Evolutionary conservation across 768 basidiomycete genomes (phyloP).

Genomic region (Sarcomyxa edulis): DNA sequence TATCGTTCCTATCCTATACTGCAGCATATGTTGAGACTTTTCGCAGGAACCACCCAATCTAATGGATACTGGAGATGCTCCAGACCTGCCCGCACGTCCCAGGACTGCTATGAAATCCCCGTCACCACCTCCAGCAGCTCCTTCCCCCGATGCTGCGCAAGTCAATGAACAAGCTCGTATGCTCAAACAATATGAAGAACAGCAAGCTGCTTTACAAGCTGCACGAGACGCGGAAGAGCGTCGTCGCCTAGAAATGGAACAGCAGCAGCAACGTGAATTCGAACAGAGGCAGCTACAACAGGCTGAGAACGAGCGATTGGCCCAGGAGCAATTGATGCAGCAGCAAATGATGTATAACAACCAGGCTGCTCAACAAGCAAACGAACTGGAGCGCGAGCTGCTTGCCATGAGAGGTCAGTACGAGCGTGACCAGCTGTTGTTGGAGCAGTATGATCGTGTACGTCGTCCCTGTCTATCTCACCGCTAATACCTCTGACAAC

Average conservation of each 20-base stretch:
- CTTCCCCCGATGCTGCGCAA: slow-evolving; percentile 63
- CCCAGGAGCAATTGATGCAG: slow-evolving; percentile 86
- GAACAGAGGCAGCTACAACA: slow-evolving; percentile 86
- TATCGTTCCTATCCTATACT: background rate
- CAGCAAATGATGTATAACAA: slow-evolving; percentile 82
- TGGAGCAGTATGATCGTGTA: slow-evolving; percentile 96
- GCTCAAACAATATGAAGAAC: slow-evolving; percentile 94
- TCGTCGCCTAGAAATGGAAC: slow-evolving; percentile 69
- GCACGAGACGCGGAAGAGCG: slow-evolving; percentile 82
- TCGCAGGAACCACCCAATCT: slow-evolving; percentile 93
- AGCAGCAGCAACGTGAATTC: slow-evolving; percentile 81
- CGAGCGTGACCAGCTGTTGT: slow-evolving; percentile 94
- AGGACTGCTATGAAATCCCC: slow-evolving; percentile 54
- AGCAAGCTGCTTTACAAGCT: slow-evolving; percentile 82
- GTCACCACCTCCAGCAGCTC: slow-evolving; percentile 65
- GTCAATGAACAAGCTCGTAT: slow-evolving; percentile 90
- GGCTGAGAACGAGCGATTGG: slow-evolving; percentile 79
- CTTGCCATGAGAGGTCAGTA: slow-evolving; percentile 95
- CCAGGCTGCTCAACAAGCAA: slow-evolving; percentile 60
- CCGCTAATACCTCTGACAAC: slow-evolving; percentile 8
- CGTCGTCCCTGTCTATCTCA: slow-evolving; percentile 15
- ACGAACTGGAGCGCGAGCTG: slow-evolving; percentile 86
- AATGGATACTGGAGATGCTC: slow-evolving; percentile 73
- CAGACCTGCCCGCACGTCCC: slow-evolving; percentile 82
- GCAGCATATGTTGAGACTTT: background rate